These are phyloP conservation scores for Leishmania braziliensis DNA, from an alignment of 208 protist genomes.

Conservation along the genomic window DNA sequence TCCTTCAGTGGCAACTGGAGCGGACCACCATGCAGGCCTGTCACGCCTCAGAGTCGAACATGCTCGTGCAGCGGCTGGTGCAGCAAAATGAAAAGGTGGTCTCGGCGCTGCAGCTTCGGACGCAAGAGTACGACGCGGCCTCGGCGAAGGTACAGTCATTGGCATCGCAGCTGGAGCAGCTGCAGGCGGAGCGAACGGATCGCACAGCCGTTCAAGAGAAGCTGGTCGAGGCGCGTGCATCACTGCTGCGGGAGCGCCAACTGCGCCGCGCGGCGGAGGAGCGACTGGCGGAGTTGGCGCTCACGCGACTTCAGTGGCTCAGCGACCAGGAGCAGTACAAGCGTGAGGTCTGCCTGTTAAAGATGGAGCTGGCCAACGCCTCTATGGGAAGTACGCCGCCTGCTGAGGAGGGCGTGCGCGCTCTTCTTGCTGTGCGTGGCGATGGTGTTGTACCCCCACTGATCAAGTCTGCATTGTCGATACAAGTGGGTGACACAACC, in stretches of 20 bases:
- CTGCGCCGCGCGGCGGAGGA: conserved; percentile 24
- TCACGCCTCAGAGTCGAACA: conserved; percentile 6
- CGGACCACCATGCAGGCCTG: not conserved
- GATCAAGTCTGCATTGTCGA: conserved; percentile 4
- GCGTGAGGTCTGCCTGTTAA: conserved; percentile 34
- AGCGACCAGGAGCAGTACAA: conserved; percentile 7
- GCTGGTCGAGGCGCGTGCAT: conserved; percentile 12
- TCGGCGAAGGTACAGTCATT: conserved; percentile 10
- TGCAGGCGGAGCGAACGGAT: not conserved
- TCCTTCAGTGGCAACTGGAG: conserved; percentile 8
- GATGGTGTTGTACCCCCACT: not conserved
- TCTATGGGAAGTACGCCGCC: not conserved
- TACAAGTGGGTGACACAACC: not conserved
- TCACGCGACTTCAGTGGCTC: conserved; percentile 14
- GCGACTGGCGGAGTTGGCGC: conserved; percentile 13
- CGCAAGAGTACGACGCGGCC: conserved; percentile 8
- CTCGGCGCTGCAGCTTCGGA: conserved; percentile 11
- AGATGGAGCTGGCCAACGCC: conserved; percentile 31
- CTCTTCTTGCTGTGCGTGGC: not conserved
- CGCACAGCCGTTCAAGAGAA: conserved; percentile 6
- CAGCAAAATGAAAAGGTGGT: conserved; percentile 20
- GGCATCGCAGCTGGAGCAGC: conserved; percentile 11
- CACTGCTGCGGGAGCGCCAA: conserved; percentile 27
- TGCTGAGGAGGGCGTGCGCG: not conserved
- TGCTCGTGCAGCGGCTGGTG: conserved; percentile 14